A percentile compares a stretch with the other conserved stretches of the same genome.
Conservation (phyloP, 2,329 filamentous ascomycete genomes). For the Trichoderma koningii region DNA sequence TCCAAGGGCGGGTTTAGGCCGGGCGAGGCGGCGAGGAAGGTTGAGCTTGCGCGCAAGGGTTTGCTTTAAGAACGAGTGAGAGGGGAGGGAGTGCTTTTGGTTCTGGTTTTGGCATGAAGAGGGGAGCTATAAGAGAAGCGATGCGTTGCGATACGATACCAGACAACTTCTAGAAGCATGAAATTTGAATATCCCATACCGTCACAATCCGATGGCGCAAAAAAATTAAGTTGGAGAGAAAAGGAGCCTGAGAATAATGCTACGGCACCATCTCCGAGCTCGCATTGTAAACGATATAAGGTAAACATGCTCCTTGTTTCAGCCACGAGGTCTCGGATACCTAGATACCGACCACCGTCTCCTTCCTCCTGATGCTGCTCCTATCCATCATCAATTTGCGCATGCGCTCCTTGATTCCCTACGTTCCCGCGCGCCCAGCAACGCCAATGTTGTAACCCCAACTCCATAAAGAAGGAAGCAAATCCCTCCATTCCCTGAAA, state of each 20-base stretch:
- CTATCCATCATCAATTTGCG: background rate
- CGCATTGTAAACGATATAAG: background rate
- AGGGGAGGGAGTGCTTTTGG: background rate
- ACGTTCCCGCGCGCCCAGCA: slow-evolving; percentile 6
- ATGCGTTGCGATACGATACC: background rate
- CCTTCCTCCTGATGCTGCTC: background rate
- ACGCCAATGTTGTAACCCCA: slow-evolving; percentile 18
- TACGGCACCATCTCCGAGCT: background rate
- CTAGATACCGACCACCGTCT: background rate
- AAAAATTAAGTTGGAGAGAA: background rate
- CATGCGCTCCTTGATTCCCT: background rate
- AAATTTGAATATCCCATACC: too few species aligned
- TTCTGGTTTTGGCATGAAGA: too few species aligned
- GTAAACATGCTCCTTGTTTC: background rate
- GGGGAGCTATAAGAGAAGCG: background rate
- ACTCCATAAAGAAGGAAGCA: slow-evolving; percentile 13
- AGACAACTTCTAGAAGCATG: too few species aligned
- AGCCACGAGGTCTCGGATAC: background rate
- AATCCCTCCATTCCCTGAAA: background rate
- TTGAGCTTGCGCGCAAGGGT: slow-evolving; percentile 79
- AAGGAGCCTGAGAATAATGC: background rate
- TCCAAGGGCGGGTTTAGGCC: slow-evolving; percentile 74
- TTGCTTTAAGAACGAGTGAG: slow-evolving; percentile 53
- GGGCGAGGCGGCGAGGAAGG: slow-evolving; percentile 71
- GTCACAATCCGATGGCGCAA: background rate